Base-by-base conservation (phyloP, 1,284 basidiomycete genomes). In the Ustilago sp. region DNA sequence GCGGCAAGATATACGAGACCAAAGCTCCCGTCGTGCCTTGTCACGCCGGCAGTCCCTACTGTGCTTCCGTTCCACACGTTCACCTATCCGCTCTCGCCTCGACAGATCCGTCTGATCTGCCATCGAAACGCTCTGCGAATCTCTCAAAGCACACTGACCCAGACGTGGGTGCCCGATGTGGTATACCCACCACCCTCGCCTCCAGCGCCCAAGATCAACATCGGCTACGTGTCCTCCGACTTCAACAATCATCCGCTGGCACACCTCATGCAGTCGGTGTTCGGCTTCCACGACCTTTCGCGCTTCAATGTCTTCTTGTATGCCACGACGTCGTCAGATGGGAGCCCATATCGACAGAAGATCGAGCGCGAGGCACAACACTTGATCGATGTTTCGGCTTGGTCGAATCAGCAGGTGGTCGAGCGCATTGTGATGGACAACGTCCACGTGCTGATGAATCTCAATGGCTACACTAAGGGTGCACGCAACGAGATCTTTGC, bases 401-500 rank as follows among this genome's bases (percentile, higher is more conserved):
- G 88, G 88, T 80, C 88, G 12, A 87, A 88, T 19, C 83, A 88
- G 62, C 86, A 86, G 36, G 86, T 89, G 39, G 84, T 88, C 47
- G 86, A 89, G 60, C 86, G 83, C 56, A 89, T 91, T 63, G 73
- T 87, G 35, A 79, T 84, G 67, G 89, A 91, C 71, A 87, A 88
- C 56, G 89, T 91, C 65, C 90, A 91, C 74, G 88, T 85, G 88
- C 88, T 91, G 23, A 86, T 90, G 67, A 90, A 90, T 70, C 83
- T 90, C 4, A 90, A 90, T 23, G 90, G 90, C 4, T 91, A 91
- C 74, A 91, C 90, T n/a, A 91, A 90, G 81, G 90, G 90, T 11
- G 89, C 90, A 3, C 85, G 88, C 57, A 91, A 91, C 76, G 90
- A 91, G 70, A 87, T 91, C 13, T 91, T 91, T 68, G 90, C 90